phyloP scores from a whole-genome alignment of 75 land plant genomes.

The Gnetum montanum region DNA sequence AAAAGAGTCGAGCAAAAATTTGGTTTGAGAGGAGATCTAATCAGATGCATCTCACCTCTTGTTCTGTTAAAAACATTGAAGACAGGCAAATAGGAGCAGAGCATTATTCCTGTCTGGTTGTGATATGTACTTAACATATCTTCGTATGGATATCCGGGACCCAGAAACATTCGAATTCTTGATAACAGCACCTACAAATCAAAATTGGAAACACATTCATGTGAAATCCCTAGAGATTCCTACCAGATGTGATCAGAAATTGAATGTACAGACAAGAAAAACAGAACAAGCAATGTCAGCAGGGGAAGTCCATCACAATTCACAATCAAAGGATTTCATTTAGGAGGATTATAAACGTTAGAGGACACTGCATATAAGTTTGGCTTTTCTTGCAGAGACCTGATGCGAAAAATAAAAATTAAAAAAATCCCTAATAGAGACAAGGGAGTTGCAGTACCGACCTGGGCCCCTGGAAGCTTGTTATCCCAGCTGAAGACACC shows the following conservation, averaged over 20 bases:
- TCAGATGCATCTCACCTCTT: slow-evolving; percentile 30
- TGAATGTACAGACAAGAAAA: too few species aligned
- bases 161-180: slow-evolving; percentile 55
- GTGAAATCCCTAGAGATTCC: not conserved
- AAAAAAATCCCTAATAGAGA: too few species aligned
- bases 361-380: too few species aligned
- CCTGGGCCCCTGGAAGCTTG: slow-evolving; percentile 94
- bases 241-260: too few species aligned
- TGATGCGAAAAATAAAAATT: too few species aligned
- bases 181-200: slow-evolving; percentile 54
- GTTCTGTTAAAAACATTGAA: slow-evolving; percentile 59
- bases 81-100: slow-evolving; percentile 79
- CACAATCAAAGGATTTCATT: too few species aligned
- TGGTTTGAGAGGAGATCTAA: not conserved
- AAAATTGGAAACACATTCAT: not conserved
- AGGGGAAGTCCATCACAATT: too few species aligned
- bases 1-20: not conserved
- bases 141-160: slow-evolving; percentile 87
- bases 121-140: slow-evolving; percentile 57
- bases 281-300: too few species aligned
- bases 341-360: too few species aligned
- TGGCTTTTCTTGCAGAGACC: too few species aligned
- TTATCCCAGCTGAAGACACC: slow-evolving; percentile 95
- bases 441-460: slow-evolving; percentile 12
- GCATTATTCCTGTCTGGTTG: slow-evolving; percentile 67